Conservation (phyloP, 2,329 filamentous ascomycete species). For the Fusarium stilboides region DNA sequence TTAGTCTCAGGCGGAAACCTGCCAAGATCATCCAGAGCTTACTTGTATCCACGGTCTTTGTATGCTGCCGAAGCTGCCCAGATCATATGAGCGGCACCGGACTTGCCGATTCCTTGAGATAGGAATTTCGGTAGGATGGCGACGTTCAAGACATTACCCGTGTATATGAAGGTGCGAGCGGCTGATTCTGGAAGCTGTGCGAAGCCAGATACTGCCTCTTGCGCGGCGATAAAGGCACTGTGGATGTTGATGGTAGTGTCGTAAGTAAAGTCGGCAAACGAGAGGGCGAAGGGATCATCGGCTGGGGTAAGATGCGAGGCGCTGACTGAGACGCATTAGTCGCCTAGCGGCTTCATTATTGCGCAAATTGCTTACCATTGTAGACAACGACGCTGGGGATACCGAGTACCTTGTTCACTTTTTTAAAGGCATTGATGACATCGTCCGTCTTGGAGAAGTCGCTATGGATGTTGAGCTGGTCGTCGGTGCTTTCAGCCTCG, state of each 20-base stretch:
- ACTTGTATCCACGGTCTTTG: constrained; percentile 55
- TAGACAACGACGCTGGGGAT: constrained; percentile 39
- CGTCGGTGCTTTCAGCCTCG: constrained; percentile 38
- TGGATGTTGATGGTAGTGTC: constrained; percentile 23
- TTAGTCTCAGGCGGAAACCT: background rate
- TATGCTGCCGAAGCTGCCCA: constrained; percentile 54
- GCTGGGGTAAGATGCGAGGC: constrained; percentile 14
- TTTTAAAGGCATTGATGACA: constrained; percentile 32
- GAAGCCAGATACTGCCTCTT: constrained; percentile 34
- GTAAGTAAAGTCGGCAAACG: constrained; percentile 24
- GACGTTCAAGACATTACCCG: constrained; percentile 60
- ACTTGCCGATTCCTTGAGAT: constrained; percentile 59
- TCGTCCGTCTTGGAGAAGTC: constrained; percentile 55
- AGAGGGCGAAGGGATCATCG: constrained; percentile 27
- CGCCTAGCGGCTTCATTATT: accelerated
- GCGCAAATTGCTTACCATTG: background rate
- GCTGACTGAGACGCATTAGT: constrained; percentile 12
- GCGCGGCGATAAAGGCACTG: constrained; percentile 35
- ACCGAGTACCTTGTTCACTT: constrained; percentile 36
- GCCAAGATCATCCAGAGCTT: constrained; percentile 10
- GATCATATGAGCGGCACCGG: constrained; percentile 52
- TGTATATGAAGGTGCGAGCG: constrained; percentile 61
- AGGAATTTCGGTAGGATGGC: constrained; percentile 53
- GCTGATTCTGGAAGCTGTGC: constrained; percentile 49
- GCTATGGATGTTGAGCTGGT: constrained; percentile 54